Evolutionary conservation across 2,329 filamentous ascomycete genomes (phyloP).

Genomic region (Dryadomyces sulphureus): DNA sequence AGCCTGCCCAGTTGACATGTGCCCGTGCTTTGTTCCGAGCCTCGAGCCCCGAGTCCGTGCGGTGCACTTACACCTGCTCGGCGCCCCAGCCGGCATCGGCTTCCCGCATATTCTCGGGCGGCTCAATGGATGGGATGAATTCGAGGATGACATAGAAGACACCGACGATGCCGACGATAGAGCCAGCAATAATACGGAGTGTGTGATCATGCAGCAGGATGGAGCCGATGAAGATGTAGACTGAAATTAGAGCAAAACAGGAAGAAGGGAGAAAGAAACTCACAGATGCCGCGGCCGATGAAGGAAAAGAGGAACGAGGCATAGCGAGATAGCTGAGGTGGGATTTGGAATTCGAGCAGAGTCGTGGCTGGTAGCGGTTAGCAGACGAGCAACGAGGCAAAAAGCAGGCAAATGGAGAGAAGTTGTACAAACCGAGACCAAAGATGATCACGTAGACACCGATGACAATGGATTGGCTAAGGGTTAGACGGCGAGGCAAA

Average conservation of each 20-base stretch:
- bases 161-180: conserved; percentile 63
- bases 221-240: conserved; percentile 91
- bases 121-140: conserved; percentile 66
- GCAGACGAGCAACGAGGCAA: conserved; percentile 9
- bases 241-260: conserved; percentile 28
- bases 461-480: conserved; percentile 58
- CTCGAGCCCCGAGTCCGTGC: too few species aligned
- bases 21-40: too few species aligned
- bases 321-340: conserved; percentile 82
- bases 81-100: conserved; percentile 62
- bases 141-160: conserved; percentile 63
- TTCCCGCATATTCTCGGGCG: conserved; percentile 69
- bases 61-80: conserved; percentile 48
- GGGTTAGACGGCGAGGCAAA: conserved; percentile 1
- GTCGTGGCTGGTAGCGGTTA: conserved; percentile 39
- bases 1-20: too few species aligned
- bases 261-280: conserved; percentile 19
- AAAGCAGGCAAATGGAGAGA: background rate
- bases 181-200: conserved; percentile 61
- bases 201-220: conserved; percentile 58
- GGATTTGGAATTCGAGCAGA: conserved; percentile 83
- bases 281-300: conserved; percentile 87
- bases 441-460: conserved; percentile 85
- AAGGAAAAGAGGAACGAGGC: conserved; percentile 98
- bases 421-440: conserved; percentile 64